Conservation (phyloP, 108 stramenopile genomes). For the Cyclotella atomus region DNA sequence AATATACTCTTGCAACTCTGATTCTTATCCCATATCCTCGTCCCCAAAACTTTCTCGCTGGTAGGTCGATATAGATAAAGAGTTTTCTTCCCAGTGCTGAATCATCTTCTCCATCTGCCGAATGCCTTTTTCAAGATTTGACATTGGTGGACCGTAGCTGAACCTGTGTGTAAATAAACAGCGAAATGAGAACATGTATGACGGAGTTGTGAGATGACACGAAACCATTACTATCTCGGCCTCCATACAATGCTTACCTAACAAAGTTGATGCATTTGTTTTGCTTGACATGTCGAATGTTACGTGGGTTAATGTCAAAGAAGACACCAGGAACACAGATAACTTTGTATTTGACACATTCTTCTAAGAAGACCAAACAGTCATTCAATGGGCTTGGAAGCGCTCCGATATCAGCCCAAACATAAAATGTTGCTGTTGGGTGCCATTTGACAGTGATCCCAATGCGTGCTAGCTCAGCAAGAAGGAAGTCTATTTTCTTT, state of each 20-base stretch:
- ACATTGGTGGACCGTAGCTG: slow-evolving; percentile 46
- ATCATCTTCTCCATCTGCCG: slow-evolving; percentile 42
- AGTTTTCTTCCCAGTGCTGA: slow-evolving; percentile 16
- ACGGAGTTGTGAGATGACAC: too few relatives aligned
- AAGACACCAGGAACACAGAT: slow-evolving; percentile 58
- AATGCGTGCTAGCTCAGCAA: slow-evolving; percentile 27
- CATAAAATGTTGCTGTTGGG: slow-evolving; percentile 53
- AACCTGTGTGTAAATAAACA: too few relatives aligned
- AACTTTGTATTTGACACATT: slow-evolving; percentile 49
- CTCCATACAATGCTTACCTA: slow-evolving; percentile 17
- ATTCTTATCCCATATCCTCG: background rate
- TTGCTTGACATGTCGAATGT: slow-evolving; percentile 21
- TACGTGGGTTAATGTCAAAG: slow-evolving; percentile 50
- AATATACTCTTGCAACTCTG: too few relatives aligned
- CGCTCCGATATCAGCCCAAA: slow-evolving; percentile 45
- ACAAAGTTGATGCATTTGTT: slow-evolving; percentile 46
- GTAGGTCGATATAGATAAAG: slow-evolving; percentile 1
- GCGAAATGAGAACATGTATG: too few relatives aligned
- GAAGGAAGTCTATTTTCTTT: slow-evolving; percentile 44
- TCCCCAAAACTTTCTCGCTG: slow-evolving; percentile 16
- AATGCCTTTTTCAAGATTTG: slow-evolving; percentile 36
- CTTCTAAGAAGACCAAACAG: slow-evolving; percentile 49
- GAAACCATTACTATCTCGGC: too few relatives aligned
- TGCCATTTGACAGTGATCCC: slow-evolving; percentile 45
- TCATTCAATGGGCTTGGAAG: slow-evolving; percentile 49